Evolutionary conservation across 2,329 filamentous ascomycete species (phyloP).

Genomic region (Sclerotinia minor): DNA sequence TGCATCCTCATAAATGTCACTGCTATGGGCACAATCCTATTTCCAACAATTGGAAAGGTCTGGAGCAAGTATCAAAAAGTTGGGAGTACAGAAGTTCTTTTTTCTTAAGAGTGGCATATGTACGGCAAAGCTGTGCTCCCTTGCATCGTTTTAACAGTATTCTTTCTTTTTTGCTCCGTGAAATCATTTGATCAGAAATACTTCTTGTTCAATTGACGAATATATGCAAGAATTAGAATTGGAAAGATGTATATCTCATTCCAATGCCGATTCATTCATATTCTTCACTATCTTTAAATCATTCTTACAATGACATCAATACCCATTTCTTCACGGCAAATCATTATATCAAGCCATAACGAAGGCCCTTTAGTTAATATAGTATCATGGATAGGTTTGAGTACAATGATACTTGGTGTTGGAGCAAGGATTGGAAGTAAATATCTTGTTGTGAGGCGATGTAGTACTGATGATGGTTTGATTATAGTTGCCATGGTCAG

Average conservation of each 20-base stretch:
- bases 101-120: constrained; percentile 9
- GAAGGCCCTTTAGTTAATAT: constrained; percentile 46
- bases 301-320: constrained; percentile 15
- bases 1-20: background rate
- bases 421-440: constrained; percentile 41
- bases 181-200: constrained; percentile 11
- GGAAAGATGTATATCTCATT: constrained; percentile 18
- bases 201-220: background rate
- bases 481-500: constrained; percentile 29
- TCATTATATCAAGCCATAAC: constrained; percentile 45
- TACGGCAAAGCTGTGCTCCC: constrained; percentile 5
- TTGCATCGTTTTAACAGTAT: constrained; percentile 13
- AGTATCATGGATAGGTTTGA: constrained; percentile 43
- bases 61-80: constrained; percentile 1
- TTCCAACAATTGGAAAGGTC: background rate
- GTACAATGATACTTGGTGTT: constrained; percentile 43
- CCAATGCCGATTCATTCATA: constrained; percentile 9
- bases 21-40: constrained; percentile 13
- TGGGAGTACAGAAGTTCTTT: background rate
- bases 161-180: background rate
- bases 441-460: constrained; percentile 28
- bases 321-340: constrained; percentile 22
- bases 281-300: constrained; percentile 3
- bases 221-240: constrained; percentile 5
- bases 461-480: constrained; percentile 28